Evolutionary conservation across 2,329 filamentous ascomycete genomes (phyloP), one percentile per base, ranked within the genome.

Genomic region (Pseudogymnoascus sp.): DNA sequence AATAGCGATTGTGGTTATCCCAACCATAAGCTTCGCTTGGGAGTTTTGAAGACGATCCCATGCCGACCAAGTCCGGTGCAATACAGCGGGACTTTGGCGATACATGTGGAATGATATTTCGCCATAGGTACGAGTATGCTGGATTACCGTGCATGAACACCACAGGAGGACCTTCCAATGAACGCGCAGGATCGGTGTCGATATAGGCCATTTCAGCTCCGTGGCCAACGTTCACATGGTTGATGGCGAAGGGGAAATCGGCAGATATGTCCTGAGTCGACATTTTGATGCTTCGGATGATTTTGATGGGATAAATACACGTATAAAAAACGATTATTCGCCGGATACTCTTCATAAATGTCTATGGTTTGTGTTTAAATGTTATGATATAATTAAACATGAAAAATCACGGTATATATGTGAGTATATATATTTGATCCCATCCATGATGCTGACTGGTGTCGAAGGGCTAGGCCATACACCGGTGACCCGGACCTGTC

Each of bases 101-200:
- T 33, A 36, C 58, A 21, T 59, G 37, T 13, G 58, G 58, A 18
- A 59, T 59, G n/a, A 59, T 59, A 18, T 59, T 40, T n/a, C 58
- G 27, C 58, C 58, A 59, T 13, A 59, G 33, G 15, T 59, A 59
- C 2, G 58, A 59, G 37, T 35, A 59, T 39, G 58, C 37, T 10
- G 58, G 58, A 36, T 59, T 59, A 10, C 58, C 58, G 9, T 59
- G 33, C 21, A 59, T 35, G n/a, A 59, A 59, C 7, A 59, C 31
- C 33, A 59, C 58, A 2, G 58, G 35, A 13, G 58, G 18, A 4
- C 6, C 18, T 6, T 25, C 2, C 2, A 42, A 13, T 42, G 39
- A 25, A 10, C 4, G 39, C 3, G 9, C 25, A 5, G 39, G 18
- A 25, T 42, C 39, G 39, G 39, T 42, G 8, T 42, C 18, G 39